Conservation (phyloP, 345 rosid species). For the Adansonia digitata region DNA sequence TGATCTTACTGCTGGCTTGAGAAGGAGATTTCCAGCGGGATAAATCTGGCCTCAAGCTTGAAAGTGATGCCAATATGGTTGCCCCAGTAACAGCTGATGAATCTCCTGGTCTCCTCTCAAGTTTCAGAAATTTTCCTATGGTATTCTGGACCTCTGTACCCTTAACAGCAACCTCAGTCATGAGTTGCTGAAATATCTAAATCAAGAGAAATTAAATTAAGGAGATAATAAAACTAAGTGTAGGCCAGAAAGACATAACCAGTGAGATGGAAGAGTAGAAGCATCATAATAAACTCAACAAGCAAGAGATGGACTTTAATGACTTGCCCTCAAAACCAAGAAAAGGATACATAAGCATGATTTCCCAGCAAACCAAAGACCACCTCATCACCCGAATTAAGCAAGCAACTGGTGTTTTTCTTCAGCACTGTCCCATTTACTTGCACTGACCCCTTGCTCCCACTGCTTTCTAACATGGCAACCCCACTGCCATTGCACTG, state of each 20-base stretch:
- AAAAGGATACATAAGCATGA: constrained; percentile 83
- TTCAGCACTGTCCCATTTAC: constrained; percentile 50
- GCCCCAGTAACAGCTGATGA: constrained; percentile 66
- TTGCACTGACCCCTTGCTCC: constrained; percentile 64
- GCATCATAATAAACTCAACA: constrained; percentile 2
- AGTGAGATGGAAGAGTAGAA: neutral
- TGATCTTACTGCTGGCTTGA: constrained; percentile 37
- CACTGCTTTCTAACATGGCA: constrained; percentile 62
- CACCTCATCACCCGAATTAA: constrained; percentile 75
- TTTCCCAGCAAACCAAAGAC: constrained; percentile 50
- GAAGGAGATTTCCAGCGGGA: constrained; percentile 51
- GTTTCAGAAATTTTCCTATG: constrained; percentile 42
- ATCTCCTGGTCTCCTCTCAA: constrained; percentile 64
- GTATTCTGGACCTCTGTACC: constrained; percentile 44
- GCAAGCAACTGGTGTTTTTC: constrained; percentile 35
- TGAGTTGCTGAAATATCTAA: constrained; percentile 71
- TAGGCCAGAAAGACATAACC: neutral
- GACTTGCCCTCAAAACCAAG: constrained; percentile 3
- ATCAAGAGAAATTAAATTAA: constrained; percentile 27
- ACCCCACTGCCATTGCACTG: constrained; percentile 53
- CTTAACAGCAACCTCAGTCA: constrained; percentile 43
- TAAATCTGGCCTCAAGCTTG: constrained; percentile 52
- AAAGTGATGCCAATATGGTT: constrained; percentile 62
- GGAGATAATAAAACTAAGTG: constrained; percentile 24
- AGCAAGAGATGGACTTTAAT: neutral